Percentiles rank a stretch among this genome's conserved stretches.
Evolutionary conservation across 768 basidiomycete genomes (phyloP).

Genomic region (Suillus subaureus): DNA sequence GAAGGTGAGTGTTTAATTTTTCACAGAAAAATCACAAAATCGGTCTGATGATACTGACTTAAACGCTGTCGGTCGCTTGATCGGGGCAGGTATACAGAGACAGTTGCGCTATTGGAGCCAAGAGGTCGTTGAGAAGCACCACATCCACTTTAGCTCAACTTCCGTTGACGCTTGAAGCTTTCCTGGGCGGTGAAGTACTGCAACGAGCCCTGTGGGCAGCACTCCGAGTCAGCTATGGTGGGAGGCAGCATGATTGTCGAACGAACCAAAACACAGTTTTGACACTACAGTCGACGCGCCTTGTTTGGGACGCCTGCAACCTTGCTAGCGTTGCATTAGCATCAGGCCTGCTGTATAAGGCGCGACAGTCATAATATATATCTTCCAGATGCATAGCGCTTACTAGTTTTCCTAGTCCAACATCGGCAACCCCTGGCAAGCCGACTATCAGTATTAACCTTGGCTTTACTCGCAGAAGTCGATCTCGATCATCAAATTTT

Average conservation of each 20-base stretch:
- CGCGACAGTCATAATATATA: slow-evolving; percentile 43
- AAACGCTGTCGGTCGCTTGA: neutral
- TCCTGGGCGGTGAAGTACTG: neutral
- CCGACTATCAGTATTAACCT: slow-evolving; percentile 18
- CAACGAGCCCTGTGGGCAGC: neutral
- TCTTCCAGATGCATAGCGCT: slow-evolving; percentile 32
- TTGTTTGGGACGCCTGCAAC: slow-evolving; percentile 41
- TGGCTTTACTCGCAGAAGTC: slow-evolving; percentile 40
- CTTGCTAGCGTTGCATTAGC: slow-evolving; percentile 38
- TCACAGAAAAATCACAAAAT: neutral
- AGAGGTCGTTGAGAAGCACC: neutral
- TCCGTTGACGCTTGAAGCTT: neutral
- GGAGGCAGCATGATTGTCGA: neutral
- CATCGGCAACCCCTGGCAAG: neutral
- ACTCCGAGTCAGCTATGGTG: neutral
- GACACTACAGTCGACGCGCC: slow-evolving; percentile 36
- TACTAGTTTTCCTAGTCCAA: neutral
- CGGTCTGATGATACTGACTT: neutral
- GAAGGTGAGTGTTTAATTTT: neutral
- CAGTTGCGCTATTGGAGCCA: neutral
- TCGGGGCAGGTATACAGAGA: neutral
- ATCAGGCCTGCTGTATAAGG: slow-evolving; percentile 37
- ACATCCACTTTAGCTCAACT: neutral
- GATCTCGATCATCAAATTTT: neutral
- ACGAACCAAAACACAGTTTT: neutral